These are phyloP conservation scores for Fusarium udum DNA, from an alignment of 2,329 filamentous ascomycete genomes.

Conservation along the genomic window DNA sequence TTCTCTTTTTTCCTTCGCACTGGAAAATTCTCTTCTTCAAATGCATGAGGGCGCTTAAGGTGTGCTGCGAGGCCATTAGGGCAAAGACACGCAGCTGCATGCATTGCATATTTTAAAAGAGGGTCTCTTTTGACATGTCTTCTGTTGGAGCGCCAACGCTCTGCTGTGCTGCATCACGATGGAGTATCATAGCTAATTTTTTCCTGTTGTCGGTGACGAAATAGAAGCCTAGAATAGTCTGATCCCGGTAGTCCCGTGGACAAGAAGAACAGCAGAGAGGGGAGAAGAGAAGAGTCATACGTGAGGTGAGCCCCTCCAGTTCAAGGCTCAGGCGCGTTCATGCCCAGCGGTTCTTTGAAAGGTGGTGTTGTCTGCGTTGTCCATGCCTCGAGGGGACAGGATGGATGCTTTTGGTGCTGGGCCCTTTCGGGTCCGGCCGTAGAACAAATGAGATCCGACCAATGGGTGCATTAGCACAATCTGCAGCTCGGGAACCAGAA, in stretches of 20 bases:
- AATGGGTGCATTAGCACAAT: slow-evolving; percentile 25
- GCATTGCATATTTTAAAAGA: slow-evolving; percentile 38
- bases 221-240: slow-evolving; percentile 16
- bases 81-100: slow-evolving; percentile 40
- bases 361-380: slow-evolving; percentile 40
- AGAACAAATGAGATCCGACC: slow-evolving; percentile 22
- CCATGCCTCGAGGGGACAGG: slow-evolving; percentile 12
- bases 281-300: slow-evolving; percentile 36
- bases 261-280: background rate
- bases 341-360: slow-evolving; percentile 36
- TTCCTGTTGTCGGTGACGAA: slow-evolving; percentile 39
- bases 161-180: slow-evolving; percentile 33
- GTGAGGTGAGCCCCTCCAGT: slow-evolving; percentile 35
- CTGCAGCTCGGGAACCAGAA: slow-evolving; percentile 40
- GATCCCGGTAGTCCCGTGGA: slow-evolving; percentile 15
- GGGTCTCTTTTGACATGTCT: slow-evolving; percentile 21
- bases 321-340: slow-evolving; percentile 39
- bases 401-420: slow-evolving; percentile 2
- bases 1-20: slow-evolving; percentile 36
- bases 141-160: slow-evolving; percentile 32
- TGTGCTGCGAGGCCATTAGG: slow-evolving; percentile 35
- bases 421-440: slow-evolving; percentile 27
- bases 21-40: slow-evolving; percentile 22
- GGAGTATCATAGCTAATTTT: slow-evolving; percentile 23
- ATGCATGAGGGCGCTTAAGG: slow-evolving; percentile 19